These are phyloP conservation scores for Liquidambar formosana DNA, from an alignment of 164 flowering plant genomes.

Conservation along the genomic window DNA sequence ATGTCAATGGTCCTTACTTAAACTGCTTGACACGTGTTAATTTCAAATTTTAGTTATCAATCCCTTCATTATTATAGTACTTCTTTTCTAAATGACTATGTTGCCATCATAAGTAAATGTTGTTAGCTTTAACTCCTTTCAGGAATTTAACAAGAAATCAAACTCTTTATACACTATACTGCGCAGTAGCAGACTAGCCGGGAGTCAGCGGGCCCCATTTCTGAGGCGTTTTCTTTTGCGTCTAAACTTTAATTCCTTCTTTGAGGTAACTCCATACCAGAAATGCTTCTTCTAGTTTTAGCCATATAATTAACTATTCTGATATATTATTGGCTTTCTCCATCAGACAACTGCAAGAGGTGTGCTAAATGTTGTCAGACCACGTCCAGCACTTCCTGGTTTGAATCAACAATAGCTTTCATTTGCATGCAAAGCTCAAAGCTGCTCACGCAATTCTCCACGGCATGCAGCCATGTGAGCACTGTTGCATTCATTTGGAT, in stretches of 20 bases:
- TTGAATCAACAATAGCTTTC: conserved; percentile 32
- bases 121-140: conserved; percentile 11
- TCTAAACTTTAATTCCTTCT: conserved; percentile 88
- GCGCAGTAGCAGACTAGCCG: conserved; percentile 94
- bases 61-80: background rate
- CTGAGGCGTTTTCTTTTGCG: conserved; percentile 89
- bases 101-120: background rate
- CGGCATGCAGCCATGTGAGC: background rate
- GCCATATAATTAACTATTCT: background rate
- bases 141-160: conserved; percentile 98
- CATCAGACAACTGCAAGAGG: conserved; percentile 92
- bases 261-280: conserved; percentile 63
- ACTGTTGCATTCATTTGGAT: background rate
- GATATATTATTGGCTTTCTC: conserved; percentile 4
- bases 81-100: background rate
- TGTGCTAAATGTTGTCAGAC: conserved; percentile 82
- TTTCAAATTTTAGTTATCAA: background rate
- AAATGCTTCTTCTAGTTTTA: background rate
- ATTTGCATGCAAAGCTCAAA: background rate
- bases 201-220: conserved; percentile 96
- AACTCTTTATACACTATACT: conserved; percentile 94
- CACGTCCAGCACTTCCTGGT: conserved; percentile 54
- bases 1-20: no score
- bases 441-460: background rate
- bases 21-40: no score